These are phyloP conservation scores for Colletotrichum sp. DNA, from an alignment of 2,329 filamentous ascomycete genomes.

Conservation along the genomic window DNA sequence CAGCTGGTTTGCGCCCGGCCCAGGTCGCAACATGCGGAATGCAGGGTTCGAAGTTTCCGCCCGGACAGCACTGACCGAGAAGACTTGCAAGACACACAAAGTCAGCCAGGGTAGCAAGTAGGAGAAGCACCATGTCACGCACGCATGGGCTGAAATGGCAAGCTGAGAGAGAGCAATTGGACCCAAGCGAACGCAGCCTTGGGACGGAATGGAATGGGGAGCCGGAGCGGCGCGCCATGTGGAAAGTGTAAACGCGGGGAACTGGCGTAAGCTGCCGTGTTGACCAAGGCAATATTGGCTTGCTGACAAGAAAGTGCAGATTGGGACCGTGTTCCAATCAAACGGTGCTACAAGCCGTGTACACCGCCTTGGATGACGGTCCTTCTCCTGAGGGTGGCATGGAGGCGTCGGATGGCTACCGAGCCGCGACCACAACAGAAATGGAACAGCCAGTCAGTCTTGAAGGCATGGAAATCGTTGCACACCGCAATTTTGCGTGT, in stretches of 20 bases:
- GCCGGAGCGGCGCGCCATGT: not conserved
- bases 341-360: not conserved
- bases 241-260: conserved; percentile 16
- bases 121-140: not conserved
- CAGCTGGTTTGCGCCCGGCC: not conserved
- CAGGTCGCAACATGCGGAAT: not conserved
- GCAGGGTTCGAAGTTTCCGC: not conserved
- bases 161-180: not conserved
- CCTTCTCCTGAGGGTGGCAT: not conserved
- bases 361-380: not conserved
- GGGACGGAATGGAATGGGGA: not conserved
- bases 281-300: not conserved
- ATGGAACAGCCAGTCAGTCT: not conserved
- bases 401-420: not conserved
- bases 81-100: not conserved
- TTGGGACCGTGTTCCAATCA: not conserved
- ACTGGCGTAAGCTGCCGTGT: conserved; percentile 1
- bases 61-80: not conserved
- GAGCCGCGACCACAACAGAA: not conserved
- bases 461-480: not conserved
- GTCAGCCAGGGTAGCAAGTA: not conserved
- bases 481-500: conserved; percentile 5
- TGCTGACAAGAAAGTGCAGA: not conserved
- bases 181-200: not conserved
- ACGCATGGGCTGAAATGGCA: not conserved